Evolutionary conservation across 306 rosid species (phyloP), one percentile per base, ranked within the genome.

Genomic region (Fragaria nilgerrensis): DNA sequence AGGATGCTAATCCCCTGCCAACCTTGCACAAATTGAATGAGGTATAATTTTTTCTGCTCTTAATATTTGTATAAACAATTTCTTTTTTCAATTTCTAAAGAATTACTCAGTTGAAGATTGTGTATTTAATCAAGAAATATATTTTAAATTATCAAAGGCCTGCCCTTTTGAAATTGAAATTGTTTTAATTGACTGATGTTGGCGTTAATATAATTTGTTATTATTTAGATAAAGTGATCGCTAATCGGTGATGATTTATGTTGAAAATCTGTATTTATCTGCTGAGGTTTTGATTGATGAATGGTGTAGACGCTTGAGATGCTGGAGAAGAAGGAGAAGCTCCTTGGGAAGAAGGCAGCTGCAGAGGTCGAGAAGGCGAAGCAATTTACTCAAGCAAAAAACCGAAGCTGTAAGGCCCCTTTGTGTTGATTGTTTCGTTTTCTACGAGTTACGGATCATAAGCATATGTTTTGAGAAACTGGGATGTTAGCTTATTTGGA

Each of bases 291-390:
- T 47, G 59, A 3, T 23, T 19, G 2, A 56, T 39, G 25, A 22
- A 41, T 80, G 49, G 39, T 84, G 74, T 83, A 96, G 99, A 96
- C 99, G 13, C 98, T 96, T 63, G 99, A 96, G 80, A 92, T 96
- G 99, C 89, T 96, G 23, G 99, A 96, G 91, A 96, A 96, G 83
- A 96, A 96, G 90, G 99, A 96, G 88, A 96, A 92, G 66, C 90
- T 92, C 10, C 96, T 96, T 66, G 76, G 85, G 62, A 96, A 92
- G 77, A 96, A 92, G 84, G 97, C 93, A 58, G 12, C 86, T 14
- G 85, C 88, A 0, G 99, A 96, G 81, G 89, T 92, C 74, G 99
- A 92, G 83, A 96, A 78, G 85, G 99, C 99, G 22, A 96, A 92
- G 59, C 98, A 92, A 34, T 91, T 76, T 79, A 89, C 98, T 17